Evolutionary conservation across 371 early-diverging fungal species (phyloP).

Genomic region (Apophysomyces elegans): DNA sequence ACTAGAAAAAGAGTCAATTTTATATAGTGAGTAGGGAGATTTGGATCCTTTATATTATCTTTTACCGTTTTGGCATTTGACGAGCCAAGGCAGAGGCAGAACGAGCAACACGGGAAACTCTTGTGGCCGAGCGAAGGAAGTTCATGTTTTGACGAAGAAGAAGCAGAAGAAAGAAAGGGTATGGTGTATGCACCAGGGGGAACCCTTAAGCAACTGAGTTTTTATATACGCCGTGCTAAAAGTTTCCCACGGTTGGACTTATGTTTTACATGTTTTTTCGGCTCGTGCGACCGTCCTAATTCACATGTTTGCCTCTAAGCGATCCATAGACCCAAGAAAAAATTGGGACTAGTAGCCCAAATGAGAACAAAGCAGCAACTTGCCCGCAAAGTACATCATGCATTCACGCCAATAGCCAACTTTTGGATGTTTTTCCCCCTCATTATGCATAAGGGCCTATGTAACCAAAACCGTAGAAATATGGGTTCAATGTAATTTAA

Average conservation of each 20-base stretch:
- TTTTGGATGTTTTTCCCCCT: too few species aligned
- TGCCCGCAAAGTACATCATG: too few species aligned
- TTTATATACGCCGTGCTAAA: slow-evolving; percentile 8
- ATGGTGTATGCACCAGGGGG: neutral
- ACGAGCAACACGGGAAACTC: slow-evolving; percentile 17
- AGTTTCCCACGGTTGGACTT: slow-evolving; percentile 25
- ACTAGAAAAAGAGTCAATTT: slow-evolving; percentile 10
- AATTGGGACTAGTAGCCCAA: too few species aligned
- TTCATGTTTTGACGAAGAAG: slow-evolving; percentile 8
- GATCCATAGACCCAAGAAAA: too few species aligned
- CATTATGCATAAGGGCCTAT: too few species aligned
- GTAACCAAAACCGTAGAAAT: too few species aligned
- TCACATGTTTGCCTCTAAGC: too few species aligned
- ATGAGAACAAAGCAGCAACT: too few species aligned
- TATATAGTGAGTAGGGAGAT: neutral
- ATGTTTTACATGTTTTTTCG: neutral
- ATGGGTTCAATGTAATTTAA: too few species aligned
- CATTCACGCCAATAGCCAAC: too few species aligned
- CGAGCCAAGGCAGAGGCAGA: slow-evolving; percentile 17
- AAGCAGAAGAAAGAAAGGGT: neutral
- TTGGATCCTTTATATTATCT: too few species aligned
- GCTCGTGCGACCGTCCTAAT: too few species aligned
- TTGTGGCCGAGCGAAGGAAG: slow-evolving; percentile 16
- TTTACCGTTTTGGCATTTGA: slow-evolving; percentile 15
- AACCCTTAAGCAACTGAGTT: neutral